Evolutionary conservation across 306 rosid genomes (phyloP), one percentile per base, ranked within the genome.

Genomic region (Castanopsis chinensis): DNA sequence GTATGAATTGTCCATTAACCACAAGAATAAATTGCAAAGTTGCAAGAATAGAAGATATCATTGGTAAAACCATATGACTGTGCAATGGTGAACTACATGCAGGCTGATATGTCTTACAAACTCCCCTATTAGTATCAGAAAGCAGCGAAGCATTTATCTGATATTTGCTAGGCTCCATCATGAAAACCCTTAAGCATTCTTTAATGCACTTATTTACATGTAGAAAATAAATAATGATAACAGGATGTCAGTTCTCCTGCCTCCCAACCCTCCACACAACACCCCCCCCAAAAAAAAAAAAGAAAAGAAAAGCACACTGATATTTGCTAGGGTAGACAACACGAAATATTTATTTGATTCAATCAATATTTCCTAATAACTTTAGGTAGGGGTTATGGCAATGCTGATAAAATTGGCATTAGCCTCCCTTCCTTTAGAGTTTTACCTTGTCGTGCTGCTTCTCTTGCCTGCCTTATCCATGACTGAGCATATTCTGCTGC

Each of bases 381-480:
- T 60, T 28, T 27, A 12, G 13, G 18, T 27, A 12, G 68, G 35
- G 68, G 14, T 25, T 32, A 30, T n/a, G 27, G 51, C 14, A 67
- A 67, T 67, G n/a, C 8, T 67, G 52, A 18, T n/a, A 28, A 5
- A 35, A 17, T 67, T 67, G 72, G 45, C 2, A 5, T 45, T 12
- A 60, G 67, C 25, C 72, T 67, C 27, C 69, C 65, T 9, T 57
- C 61, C 56, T 64, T 56, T 21, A 73, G 49, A 18, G 49, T 72
- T 79, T 71, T 87, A 91, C 99, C 99, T 65, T 69, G 91, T 72
- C 90, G 83, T 71, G 98, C 88, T 71, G 90, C 93, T 81, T 88
- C 89, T 84, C 83, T 95, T 58, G 94, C 96, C 82, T 73, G 83
- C 76, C 87, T 86, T 84, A 93, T 83, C 98, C 98, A 95, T 72